Conservation (phyloP, 306 rosid species). For the Begonia loranthoides region DNA sequence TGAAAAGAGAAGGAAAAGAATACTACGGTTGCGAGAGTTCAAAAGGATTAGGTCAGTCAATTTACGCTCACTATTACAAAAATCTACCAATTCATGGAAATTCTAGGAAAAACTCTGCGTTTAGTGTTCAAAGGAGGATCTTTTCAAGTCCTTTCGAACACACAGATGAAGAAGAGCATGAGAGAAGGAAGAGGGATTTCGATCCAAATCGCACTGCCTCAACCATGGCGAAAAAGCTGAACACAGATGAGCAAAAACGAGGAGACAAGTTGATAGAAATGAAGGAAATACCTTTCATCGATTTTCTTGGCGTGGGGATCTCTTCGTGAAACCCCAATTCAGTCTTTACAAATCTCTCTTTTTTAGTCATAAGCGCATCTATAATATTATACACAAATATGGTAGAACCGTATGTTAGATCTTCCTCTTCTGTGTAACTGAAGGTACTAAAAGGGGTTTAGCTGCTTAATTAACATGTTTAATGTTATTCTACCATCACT, state of each 20-base stretch:
- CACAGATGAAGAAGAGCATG: neutral
- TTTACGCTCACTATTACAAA: neutral
- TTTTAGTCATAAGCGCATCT: no score
- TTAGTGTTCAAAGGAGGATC: neutral
- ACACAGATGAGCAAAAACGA: conserved; percentile 4
- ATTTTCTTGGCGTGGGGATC: conserved; percentile 47
- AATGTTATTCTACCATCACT: no score
- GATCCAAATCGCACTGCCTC: neutral
- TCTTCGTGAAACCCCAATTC: neutral
- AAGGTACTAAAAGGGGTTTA: no score
- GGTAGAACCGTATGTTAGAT: no score
- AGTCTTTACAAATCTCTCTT: no score
- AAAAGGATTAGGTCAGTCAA: neutral
- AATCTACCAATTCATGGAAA: neutral
- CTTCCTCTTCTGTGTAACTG: no score
- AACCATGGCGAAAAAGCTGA: neutral
- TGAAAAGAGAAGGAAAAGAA: neutral
- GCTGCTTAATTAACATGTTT: no score
- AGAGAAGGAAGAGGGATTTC: neutral
- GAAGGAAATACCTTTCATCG: conserved; percentile 36
- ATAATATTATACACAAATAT: no score
- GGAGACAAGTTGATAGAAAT: conserved; percentile 4
- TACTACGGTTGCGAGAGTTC: neutral
- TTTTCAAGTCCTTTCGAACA: neutral
- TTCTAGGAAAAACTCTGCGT: neutral